Base-by-base conservation (phyloP, 2,329 filamentous ascomycete genomes). In the Neospermospora avenae region DNA sequence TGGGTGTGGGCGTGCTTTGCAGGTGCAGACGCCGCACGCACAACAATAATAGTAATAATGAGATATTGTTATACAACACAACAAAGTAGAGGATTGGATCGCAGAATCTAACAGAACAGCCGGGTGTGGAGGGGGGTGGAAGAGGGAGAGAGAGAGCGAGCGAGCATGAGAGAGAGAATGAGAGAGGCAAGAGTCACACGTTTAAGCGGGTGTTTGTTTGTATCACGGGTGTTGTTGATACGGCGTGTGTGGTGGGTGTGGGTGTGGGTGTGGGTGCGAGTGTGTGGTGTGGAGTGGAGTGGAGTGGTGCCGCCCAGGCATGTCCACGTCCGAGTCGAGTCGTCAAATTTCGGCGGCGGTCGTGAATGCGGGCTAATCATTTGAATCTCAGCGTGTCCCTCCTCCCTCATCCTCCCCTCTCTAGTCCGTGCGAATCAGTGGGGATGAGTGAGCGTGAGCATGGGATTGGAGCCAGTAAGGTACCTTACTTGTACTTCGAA, bases 1-100 rank as follows among this genome's bases (percentile, higher is more conserved):
- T 14, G 16, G 31, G 18, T 4, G 25, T 7, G n/a, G 51, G 41
- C 6, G 51, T 56, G 48, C 46, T 39, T 18, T 39, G 28, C 16
- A 49, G n/a, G n/a, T 49, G 46, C 46, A 49, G 46, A 28, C 46
- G 46, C 46, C 46, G 46, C 46, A 49, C 46, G 46, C 46, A 49
- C 46, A 49, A 49, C 25, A 49, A 20, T 20, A 34, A 34, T 34
- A 48, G n/a, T n/a, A n/a, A n/a, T n/a, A n/a, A n/a, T n/a, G n/a
- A n/a, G n/a, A n/a, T n/a, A n/a, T n/a, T n/a, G n/a, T n/a, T n/a
- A n/a, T n/a, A n/a, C n/a, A n/a, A n/a, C n/a, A n/a, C n/a, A n/a
- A n/a, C n/a, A n/a, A n/a, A n/a, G n/a, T n/a, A n/a, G n/a, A n/a
- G n/a, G n/a, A n/a, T n/a, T n/a, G n/a, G n/a, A n/a, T n/a, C n/a